phyloP scores from a whole-genome alignment of 495 filamentous ascomycete genomes.

The Tuber umbilicatum region DNA sequence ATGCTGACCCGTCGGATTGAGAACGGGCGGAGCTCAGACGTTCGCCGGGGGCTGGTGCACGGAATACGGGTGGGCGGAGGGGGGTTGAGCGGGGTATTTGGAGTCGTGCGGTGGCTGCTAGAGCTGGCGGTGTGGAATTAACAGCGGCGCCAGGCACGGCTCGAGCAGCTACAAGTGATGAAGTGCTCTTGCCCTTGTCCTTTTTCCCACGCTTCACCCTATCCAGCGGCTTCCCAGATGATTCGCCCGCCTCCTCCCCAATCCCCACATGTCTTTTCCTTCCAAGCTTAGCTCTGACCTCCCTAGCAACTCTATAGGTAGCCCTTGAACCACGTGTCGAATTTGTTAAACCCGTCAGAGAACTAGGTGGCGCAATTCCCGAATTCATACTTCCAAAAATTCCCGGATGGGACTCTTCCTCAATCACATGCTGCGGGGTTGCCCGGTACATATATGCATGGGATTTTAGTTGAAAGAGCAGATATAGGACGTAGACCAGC shows the following conservation, averaged over 20 bases:
- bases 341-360: background rate
- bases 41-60: background rate
- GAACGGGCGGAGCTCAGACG: background rate
- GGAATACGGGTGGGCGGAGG: constrained; percentile 1
- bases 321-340: background rate
- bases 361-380: background rate
- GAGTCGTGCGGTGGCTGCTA: background rate
- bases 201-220: background rate
- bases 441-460: background rate
- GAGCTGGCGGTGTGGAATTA: background rate
- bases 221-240: background rate
- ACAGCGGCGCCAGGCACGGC: background rate
- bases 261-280: background rate
- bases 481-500: background rate
- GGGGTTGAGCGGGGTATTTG: background rate
- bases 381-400: background rate
- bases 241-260: background rate
- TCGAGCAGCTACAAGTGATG: background rate
- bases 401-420: background rate
- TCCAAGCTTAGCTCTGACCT: background rate
- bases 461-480: background rate
- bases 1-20: background rate
- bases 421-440: background rate
- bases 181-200: background rate
- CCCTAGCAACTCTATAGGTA: background rate